Conservation (phyloP, 441 rosid species). For the Hura crepitans region DNA sequence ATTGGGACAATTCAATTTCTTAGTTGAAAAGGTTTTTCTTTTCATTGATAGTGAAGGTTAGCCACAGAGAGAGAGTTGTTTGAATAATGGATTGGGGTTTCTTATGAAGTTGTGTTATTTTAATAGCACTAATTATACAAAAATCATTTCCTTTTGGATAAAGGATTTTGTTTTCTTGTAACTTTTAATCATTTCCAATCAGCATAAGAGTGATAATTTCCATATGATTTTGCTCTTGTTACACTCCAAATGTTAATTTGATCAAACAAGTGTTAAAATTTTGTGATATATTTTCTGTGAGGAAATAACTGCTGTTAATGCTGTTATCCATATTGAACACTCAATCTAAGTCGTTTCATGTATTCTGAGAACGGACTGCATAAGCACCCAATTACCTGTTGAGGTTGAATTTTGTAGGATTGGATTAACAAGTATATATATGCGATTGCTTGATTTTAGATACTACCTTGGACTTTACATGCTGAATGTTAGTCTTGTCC, state of each 20-base stretch:
- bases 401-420: not conserved
- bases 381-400: no score
- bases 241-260: not conserved
- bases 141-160: not conserved
- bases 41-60: not conserved
- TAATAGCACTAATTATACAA: not conserved
- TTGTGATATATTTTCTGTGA: not conserved
- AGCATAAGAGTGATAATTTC: not conserved
- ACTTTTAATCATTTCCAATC: not conserved
- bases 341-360: not conserved
- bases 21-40: not conserved
- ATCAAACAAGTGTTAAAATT: not conserved
- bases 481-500: not conserved
- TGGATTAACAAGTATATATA: not conserved
- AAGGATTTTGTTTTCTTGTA: not conserved
- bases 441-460: not conserved
- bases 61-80: constrained; percentile 6
- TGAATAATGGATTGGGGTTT: constrained; percentile 19
- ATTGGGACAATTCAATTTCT: not conserved
- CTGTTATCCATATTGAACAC: not conserved
- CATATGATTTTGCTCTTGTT: not conserved
- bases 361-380: not conserved
- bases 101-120: not conserved
- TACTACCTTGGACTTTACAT: not conserved
- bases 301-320: not conserved